Conservation (phyloP, 352 stramenopile species). For the Phytophthora fragariaefolia region DNA sequence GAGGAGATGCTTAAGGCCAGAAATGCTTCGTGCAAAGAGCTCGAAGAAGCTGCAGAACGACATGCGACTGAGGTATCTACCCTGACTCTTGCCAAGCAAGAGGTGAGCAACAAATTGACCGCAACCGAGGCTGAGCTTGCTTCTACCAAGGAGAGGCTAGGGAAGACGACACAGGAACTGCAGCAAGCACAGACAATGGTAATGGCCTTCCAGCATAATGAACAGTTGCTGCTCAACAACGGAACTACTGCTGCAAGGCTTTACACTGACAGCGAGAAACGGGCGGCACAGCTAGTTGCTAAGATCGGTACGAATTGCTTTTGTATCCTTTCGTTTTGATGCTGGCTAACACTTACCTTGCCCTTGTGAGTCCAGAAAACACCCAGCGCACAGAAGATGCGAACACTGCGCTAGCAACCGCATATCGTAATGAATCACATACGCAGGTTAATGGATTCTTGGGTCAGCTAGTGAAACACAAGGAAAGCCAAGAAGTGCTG, state of each 20-base stretch:
- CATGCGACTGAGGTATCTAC: slow-evolving; percentile 56
- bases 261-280: slow-evolving; percentile 66
- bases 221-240: slow-evolving; percentile 60
- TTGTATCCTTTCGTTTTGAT: neutral
- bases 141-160: slow-evolving; percentile 44
- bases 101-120: slow-evolving; percentile 50
- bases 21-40: slow-evolving; percentile 65
- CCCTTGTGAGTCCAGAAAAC: slow-evolving; percentile 39
- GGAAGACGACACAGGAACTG: slow-evolving; percentile 36
- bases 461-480: slow-evolving; percentile 51
- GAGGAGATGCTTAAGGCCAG: slow-evolving; percentile 85
- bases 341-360: slow-evolving; percentile 8
- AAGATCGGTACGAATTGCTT: slow-evolving; percentile 54
- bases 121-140: slow-evolving; percentile 40
- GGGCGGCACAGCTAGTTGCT: slow-evolving; percentile 44
- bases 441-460: slow-evolving; percentile 57
- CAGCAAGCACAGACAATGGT: slow-evolving; percentile 41
- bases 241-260: slow-evolving; percentile 57
- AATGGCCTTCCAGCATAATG: slow-evolving; percentile 60
- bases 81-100: slow-evolving; percentile 52
- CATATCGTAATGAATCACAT: slow-evolving; percentile 53
- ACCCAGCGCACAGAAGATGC: slow-evolving; percentile 50
- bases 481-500: slow-evolving; percentile 53
- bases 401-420: slow-evolving; percentile 56
- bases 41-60: slow-evolving; percentile 68